Percentiles rank a stretch among this genome's conserved stretches.
These are phyloP conservation scores for Globisporangium takayamanum DNA, from an alignment of 352 stramenopile species.

Conservation along the genomic window DNA sequence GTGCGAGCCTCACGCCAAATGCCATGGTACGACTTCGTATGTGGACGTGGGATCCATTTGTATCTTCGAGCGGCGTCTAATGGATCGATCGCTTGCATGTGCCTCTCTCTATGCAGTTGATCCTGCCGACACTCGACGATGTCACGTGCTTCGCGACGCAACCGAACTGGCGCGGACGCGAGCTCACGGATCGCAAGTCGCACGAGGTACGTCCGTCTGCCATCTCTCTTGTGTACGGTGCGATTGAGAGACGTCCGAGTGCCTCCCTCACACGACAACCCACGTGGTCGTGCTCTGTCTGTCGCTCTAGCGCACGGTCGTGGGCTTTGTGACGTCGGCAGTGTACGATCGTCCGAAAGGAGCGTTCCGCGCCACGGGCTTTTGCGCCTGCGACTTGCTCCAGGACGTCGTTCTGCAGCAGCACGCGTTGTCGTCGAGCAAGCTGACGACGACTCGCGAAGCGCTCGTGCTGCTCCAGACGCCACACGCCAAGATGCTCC, in stretches of 20 bases:
- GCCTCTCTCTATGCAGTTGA: constrained; percentile 18
- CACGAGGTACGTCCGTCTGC: constrained; percentile 4
- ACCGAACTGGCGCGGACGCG: constrained; percentile 27
- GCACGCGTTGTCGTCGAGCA: not conserved
- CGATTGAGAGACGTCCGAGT: not conserved
- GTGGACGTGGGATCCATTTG: no score
- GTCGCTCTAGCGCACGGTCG: constrained; percentile 23
- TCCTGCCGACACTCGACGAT: constrained; percentile 25
- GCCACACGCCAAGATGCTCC: constrained; percentile 39
- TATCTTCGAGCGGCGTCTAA: not conserved
- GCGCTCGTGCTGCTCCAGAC: constrained; percentile 47
- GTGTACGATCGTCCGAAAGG: constrained; percentile 76
- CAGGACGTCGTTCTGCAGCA: constrained; percentile 48
- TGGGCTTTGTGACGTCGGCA: constrained; percentile 66
- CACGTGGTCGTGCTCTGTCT: not conserved
- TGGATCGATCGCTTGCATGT: constrained; percentile 3
- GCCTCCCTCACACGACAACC: not conserved
- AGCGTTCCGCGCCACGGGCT: constrained; percentile 52
- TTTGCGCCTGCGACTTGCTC: constrained; percentile 56
- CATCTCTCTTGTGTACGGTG: not conserved
- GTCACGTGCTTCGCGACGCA: constrained; percentile 19
- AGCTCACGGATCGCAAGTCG: constrained; percentile 13
- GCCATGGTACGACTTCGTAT: constrained; percentile 38
- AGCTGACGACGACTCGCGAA: not conserved
- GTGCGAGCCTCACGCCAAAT: constrained; percentile 48